Evolutionary conservation across 768 basidiomycete species (phyloP).

Genomic region (Lepiota venenata): DNA sequence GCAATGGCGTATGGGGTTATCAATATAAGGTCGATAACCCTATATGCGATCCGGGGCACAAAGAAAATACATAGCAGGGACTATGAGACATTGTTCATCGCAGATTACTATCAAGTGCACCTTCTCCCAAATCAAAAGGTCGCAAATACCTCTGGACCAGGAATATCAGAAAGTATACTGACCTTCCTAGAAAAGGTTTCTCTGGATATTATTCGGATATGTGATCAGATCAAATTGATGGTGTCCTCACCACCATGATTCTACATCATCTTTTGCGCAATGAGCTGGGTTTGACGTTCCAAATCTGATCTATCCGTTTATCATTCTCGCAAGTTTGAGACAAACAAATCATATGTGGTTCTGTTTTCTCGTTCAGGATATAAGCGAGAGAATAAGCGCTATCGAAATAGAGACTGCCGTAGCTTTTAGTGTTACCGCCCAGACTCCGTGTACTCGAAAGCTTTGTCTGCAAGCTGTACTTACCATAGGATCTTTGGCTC

Average conservation of each 20-base stretch:
- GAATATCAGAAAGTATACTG: background rate
- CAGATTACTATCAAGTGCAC: background rate
- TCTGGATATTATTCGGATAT: background rate
- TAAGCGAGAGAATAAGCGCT: background rate
- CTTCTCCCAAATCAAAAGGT: slow-evolving; percentile 21
- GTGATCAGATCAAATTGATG: background rate
- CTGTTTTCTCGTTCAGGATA: background rate
- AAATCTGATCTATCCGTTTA: background rate
- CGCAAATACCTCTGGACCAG: slow-evolving; percentile 14
- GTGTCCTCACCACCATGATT: background rate
- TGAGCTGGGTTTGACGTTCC: background rate
- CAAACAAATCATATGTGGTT: background rate
- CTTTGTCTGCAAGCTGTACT: slow-evolving; percentile 2
- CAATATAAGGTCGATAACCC: slow-evolving; percentile 16
- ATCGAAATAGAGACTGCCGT: background rate
- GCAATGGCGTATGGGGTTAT: slow-evolving; percentile 17
- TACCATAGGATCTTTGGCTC: slow-evolving; percentile 7
- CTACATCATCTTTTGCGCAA: background rate
- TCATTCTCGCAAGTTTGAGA: background rate
- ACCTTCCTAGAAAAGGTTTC: too few relatives aligned
- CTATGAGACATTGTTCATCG: background rate
- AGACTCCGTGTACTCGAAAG: background rate
- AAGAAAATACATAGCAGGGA: background rate
- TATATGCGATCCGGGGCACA: slow-evolving; percentile 19
- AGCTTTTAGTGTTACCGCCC: background rate